Evolutionary conservation across 345 rosid species (phyloP), one percentile per base, ranked within the genome.

Genomic region (Bruguiera parviflora): DNA sequence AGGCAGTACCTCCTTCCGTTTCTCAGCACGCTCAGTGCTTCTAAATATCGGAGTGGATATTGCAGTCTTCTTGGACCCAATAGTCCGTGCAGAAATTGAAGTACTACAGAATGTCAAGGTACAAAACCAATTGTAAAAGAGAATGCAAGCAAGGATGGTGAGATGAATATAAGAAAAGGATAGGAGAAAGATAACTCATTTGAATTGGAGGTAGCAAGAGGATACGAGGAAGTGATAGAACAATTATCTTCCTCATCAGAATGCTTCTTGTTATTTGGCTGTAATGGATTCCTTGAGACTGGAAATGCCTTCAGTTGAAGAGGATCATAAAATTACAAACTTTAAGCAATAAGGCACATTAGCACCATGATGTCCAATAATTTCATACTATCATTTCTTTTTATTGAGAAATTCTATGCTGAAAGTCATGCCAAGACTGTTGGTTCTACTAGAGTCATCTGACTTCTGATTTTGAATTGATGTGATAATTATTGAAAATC

Each of bases 11-110:
- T 96, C 97, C 79, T 29, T 92, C 53, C 98, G 91, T 81, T 89
- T 92, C 80, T 89, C 96, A 33, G 97, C 97, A 52, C 99, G 98
- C 65, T 84, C 86, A 43, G 82, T 61, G 72, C 90, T 83, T 75
- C 77, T 84, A 78, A 96, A 96, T 53, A 90, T 78, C 2, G 99
- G 99, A 80, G 97, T 95, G 35, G 86, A 73, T 59, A 87, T 95
- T 63, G 85, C 71, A 47, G 87, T 85, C 66, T 82, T 79, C 81
- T 46, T 53, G 53, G 87, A 78, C 82, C 75, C 87, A 58, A 67
- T 69, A 56, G 81, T 80, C 65, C 92, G 81, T 55, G 77, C 77
- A 37, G 98, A 89, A 53, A 80, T 80, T 53, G 89, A 82, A 24
- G 89, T 88, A 59, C 98, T 92, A 78, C 20, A 63, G 46, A 79